These are phyloP conservation scores for Kodamaea sp. DNA, from an alignment of 1,139 yeast genomes.

Conservation along the genomic window DNA sequence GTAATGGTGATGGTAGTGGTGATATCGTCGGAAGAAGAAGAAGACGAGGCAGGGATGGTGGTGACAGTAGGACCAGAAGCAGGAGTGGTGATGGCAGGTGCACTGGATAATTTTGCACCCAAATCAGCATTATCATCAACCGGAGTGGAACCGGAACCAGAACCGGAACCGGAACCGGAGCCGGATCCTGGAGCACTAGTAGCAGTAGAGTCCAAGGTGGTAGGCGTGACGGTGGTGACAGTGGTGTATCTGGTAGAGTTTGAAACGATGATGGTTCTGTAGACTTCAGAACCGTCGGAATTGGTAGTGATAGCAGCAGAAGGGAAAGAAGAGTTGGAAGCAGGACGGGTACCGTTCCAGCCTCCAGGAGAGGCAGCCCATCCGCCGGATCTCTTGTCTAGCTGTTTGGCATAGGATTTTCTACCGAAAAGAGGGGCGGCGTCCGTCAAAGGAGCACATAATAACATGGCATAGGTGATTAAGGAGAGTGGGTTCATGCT, in stretches of 20 bases:
- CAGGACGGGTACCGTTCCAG: conserved; percentile 4
- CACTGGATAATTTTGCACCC: background rate
- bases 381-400: conserved; percentile 5
- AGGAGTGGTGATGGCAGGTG: background rate
- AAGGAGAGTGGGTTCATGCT: conserved; percentile 11
- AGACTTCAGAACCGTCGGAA: background rate
- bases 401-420: background rate
- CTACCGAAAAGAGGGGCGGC: conserved; percentile 5
- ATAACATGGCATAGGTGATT: conserved; percentile 4
- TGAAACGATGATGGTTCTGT: background rate
- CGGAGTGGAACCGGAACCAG: background rate
- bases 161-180: background rate
- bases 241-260: conserved; percentile 2
- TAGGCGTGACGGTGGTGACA: conserved; percentile 1
- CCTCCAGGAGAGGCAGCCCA: conserved; percentile 6
- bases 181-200: background rate
- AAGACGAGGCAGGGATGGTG: background rate
- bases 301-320: background rate
- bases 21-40: conserved; percentile 1
- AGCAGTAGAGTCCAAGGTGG: background rate
- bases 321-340: background rate
- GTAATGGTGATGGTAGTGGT: conserved; percentile 1
- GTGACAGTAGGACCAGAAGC: background rate
- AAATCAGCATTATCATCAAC: no score
- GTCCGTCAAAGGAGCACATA: conserved; percentile 1